These are phyloP conservation scores for Xylariaceae sp. DNA, from an alignment of 2,329 filamentous ascomycete genomes.

Conservation along the genomic window DNA sequence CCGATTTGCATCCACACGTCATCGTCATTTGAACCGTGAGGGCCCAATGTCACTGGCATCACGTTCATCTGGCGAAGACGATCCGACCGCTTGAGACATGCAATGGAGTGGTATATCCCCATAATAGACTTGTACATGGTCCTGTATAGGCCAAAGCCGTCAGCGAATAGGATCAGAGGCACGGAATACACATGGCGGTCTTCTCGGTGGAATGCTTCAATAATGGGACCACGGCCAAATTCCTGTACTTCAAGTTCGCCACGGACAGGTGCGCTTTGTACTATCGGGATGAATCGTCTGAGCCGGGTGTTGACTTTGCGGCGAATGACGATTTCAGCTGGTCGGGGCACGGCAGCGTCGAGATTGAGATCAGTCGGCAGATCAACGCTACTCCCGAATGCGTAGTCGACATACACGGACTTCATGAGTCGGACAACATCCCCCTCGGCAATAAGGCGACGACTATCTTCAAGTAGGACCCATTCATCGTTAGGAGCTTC, in stretches of 20 bases:
- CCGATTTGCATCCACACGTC: not conserved
- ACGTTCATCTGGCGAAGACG: not conserved
- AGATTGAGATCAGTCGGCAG: not conserved
- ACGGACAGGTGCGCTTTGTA: not conserved
- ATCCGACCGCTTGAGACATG: not conserved
- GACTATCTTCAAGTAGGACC: not conserved
- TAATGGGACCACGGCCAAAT: not conserved
- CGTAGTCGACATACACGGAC: not conserved
- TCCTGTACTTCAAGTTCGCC: not conserved
- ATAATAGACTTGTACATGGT: not conserved
- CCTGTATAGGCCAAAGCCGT: not conserved
- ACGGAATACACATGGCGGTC: not conserved
- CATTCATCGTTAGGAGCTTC: not conserved
- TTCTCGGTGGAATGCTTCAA: not conserved
- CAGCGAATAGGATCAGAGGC: not conserved
- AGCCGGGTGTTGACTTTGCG: not conserved
- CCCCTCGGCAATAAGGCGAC: not conserved
- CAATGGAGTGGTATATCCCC: not conserved
- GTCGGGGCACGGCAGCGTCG: not conserved
- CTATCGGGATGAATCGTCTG: not conserved
- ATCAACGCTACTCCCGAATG: not conserved
- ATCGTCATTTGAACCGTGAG: not conserved
- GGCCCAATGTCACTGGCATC: not conserved
- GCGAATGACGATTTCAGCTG: not conserved
- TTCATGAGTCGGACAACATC: not conserved